Evolutionary conservation across 768 basidiomycete genomes (phyloP).

Genomic region (Leccinum boreale): DNA sequence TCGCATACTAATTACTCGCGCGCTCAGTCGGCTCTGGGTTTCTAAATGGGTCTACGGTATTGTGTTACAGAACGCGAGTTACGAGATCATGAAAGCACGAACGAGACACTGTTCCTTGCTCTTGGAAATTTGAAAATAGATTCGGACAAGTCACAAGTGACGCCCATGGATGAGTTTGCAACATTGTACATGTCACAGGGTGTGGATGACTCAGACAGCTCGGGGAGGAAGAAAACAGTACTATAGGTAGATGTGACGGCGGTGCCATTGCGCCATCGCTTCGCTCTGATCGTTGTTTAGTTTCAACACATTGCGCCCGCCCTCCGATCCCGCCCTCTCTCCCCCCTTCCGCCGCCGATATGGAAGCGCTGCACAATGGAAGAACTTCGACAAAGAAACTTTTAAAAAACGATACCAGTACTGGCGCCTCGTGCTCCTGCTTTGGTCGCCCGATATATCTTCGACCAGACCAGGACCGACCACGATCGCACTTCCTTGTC

Average conservation of each 20-base stretch:
- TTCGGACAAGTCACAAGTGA: background rate
- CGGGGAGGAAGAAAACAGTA: background rate
- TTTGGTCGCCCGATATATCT: background rate
- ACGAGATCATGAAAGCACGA: background rate
- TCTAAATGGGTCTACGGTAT: background rate
- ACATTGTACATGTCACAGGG: background rate
- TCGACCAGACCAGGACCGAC: background rate
- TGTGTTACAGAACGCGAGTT: background rate
- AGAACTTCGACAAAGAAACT: background rate
- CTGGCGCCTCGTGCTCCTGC: background rate
- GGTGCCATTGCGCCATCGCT: background rate
- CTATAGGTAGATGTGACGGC: background rate
- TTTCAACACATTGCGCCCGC: background rate
- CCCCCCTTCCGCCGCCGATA: background rate
- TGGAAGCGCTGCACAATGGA: background rate
- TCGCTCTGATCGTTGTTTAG: too few relatives aligned
- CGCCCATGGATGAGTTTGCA: background rate
- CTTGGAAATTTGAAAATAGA: background rate
- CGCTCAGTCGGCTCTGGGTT: background rate
- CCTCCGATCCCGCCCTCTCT: background rate
- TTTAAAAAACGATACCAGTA: too few relatives aligned
- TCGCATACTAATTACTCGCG: background rate
- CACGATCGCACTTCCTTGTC: background rate
- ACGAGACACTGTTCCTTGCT: background rate
- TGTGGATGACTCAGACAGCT: background rate